Evolutionary conservation across 2,329 filamentous ascomycete genomes (phyloP).

Genomic region (Talaromyces verruculosus): DNA sequence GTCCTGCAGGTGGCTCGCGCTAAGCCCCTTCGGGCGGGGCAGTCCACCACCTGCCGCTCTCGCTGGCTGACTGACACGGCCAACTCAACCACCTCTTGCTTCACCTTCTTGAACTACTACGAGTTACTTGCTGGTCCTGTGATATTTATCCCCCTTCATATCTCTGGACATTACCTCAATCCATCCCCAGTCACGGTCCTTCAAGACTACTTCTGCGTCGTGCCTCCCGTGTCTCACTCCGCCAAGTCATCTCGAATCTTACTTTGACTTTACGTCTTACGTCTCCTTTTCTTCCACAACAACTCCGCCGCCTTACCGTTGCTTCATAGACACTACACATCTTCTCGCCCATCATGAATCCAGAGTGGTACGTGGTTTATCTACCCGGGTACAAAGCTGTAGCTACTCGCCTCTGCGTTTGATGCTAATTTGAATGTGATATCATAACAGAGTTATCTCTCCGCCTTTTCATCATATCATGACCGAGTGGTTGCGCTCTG

Average conservation of each 20-base stretch:
- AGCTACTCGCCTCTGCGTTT: background rate
- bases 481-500: background rate
- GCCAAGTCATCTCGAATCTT: background rate
- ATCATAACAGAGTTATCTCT: conserved; percentile 28
- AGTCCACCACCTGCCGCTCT: conserved; percentile 5
- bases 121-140: background rate
- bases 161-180: conserved; percentile 1
- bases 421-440: conserved; percentile 14
- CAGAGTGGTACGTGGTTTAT: conserved; percentile 47
- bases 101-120: background rate
- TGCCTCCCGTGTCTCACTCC: conserved; percentile 5
- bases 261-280: conserved; percentile 6
- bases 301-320: conserved; percentile 5
- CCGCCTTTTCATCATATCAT: conserved; percentile 11
- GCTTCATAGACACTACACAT: conserved; percentile 6
- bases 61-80: background rate
- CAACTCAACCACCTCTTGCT: conserved; percentile 11
- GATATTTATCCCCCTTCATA: background rate
- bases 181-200: background rate
- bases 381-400: conserved; percentile 2
- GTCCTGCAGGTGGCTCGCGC: conserved; percentile 19
- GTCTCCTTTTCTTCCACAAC: conserved; percentile 19
- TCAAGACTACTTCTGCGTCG: background rate
- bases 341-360: conserved; percentile 46
- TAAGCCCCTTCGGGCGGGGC: conserved; percentile 22